Evolutionary conservation across 2,329 filamentous ascomycete species (phyloP).

Genomic region (Penicillium palitans): DNA sequence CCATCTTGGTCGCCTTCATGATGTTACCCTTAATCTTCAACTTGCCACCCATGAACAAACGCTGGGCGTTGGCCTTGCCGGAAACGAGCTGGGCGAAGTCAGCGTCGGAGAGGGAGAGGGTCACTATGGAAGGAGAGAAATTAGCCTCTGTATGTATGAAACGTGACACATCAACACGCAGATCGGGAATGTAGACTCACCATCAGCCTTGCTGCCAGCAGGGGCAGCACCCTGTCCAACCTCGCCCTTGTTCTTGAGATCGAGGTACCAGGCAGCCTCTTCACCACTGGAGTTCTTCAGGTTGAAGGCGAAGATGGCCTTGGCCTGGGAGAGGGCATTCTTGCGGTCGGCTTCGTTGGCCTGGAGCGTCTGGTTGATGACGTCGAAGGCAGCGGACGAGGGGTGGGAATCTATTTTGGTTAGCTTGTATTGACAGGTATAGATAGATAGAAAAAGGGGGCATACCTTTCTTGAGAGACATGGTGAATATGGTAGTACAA

Average conservation of each 20-base stretch:
- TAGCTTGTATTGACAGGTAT: neutral
- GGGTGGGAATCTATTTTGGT: conserved; percentile 70
- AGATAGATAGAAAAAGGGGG: neutral
- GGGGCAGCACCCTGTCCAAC: conserved; percentile 73
- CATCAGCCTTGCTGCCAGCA: conserved; percentile 74
- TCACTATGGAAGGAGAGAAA: conserved; percentile 58
- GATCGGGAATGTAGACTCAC: conserved; percentile 50
- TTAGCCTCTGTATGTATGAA: conserved; percentile 5
- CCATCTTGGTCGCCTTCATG: conserved; percentile 97
- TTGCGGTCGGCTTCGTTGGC: conserved; percentile 72
- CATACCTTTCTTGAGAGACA: conserved; percentile 74
- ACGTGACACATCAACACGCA: neutral
- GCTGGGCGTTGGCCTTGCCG: conserved; percentile 92
- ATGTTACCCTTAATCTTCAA: conserved; percentile 97
- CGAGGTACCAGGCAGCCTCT: conserved; percentile 87
- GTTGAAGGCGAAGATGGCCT: conserved; percentile 85
- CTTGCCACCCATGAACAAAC: conserved; percentile 96
- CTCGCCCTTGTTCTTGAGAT: conserved; percentile 84
- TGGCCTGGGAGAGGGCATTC: conserved; percentile 84
- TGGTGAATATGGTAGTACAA: conserved; percentile 44
- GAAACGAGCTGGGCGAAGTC: conserved; percentile 81
- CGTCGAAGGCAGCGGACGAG: conserved; percentile 86
- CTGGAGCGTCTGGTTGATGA: conserved; percentile 72
- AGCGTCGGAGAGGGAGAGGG: conserved; percentile 77
- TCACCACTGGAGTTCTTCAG: conserved; percentile 84